A percentile compares a stretch with the other conserved stretches of the same genome.
Conservation (phyloP, 2,329 filamentous ascomycete genomes). For the Neophaeococcomyces mojaviensis region DNA sequence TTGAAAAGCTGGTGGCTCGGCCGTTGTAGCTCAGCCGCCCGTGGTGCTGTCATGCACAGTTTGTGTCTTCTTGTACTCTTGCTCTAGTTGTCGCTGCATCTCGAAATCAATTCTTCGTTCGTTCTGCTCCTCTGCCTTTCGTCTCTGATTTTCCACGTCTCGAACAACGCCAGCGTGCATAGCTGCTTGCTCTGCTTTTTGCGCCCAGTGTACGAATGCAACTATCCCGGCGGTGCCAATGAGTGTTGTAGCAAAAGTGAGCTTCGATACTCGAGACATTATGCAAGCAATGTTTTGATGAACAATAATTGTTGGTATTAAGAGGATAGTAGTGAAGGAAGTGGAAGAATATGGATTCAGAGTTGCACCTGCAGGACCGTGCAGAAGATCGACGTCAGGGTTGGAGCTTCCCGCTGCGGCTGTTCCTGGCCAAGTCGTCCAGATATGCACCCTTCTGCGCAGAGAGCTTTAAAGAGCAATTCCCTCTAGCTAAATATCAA, state of each 20-base stretch:
- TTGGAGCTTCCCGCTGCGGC: too few species aligned
- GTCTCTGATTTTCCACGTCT: conserved; percentile 85
- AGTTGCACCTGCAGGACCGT: background rate
- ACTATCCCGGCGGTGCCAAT: conserved; percentile 70
- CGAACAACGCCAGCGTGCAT: conserved; percentile 95
- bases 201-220: conserved; percentile 79
- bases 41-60: conserved; percentile 46
- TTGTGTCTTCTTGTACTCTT: conserved; percentile 85
- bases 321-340: background rate
- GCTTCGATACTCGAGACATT: conserved; percentile 87
- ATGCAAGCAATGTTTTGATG: background rate
- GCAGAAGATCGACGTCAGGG: conserved; percentile 2
- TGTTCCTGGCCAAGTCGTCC: too few species aligned
- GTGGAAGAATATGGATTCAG: background rate
- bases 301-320: background rate
- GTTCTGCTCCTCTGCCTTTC: conserved; percentile 53
- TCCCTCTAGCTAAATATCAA: too few species aligned
- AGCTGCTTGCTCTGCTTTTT: conserved; percentile 72
- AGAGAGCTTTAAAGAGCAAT: too few species aligned
- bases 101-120: conserved; percentile 94
- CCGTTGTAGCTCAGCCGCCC: conserved; percentile 11
- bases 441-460: too few species aligned
- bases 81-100: conserved; percentile 74
- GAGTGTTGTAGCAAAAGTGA: conserved; percentile 73
- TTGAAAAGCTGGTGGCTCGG: too few species aligned